Percentiles rank a stretch among this genome's conserved stretches.
Evolutionary conservation across 768 basidiomycete genomes (phyloP).

Genomic region (Strobilomyces confusus): DNA sequence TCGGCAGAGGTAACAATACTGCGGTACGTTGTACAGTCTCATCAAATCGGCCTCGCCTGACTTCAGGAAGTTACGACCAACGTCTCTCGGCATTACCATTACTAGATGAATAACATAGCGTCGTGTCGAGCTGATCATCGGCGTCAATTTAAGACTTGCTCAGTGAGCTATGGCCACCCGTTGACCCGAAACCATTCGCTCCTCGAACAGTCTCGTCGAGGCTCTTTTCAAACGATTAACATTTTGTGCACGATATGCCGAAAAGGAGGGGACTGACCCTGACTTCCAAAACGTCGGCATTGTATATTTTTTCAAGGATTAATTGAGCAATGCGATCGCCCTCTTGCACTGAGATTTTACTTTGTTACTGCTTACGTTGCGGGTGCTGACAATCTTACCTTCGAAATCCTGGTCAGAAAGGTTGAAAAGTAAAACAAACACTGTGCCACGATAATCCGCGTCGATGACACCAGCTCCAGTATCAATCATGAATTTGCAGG

Average conservation of each 20-base stretch:
- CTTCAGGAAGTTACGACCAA: neutral
- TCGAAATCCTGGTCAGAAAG: slow-evolving; percentile 85
- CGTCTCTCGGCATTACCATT: neutral
- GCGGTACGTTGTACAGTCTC: slow-evolving; percentile 3
- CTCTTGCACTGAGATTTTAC: slow-evolving; percentile 59
- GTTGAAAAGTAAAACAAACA: slow-evolving; percentile 93
- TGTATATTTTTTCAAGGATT: slow-evolving; percentile 86
- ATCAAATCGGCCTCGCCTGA: neutral
- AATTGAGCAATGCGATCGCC: slow-evolving; percentile 97
- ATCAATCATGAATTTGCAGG: slow-evolving; percentile 96
- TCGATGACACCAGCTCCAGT: slow-evolving; percentile 98
- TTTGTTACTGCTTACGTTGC: neutral
- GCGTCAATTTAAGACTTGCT: slow-evolving; percentile 14
- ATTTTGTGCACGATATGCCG: neutral
- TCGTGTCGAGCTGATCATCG: neutral
- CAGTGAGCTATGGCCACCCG: slow-evolving; percentile 74
- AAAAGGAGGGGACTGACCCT: slow-evolving; percentile 42
- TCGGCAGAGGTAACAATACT: slow-evolving; percentile 20
- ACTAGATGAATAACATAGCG: slow-evolving; percentile 4
- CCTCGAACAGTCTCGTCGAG: slow-evolving; percentile 86
- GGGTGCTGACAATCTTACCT: slow-evolving; percentile 40
- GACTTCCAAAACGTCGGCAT: slow-evolving; percentile 83
- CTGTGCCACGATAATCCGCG: slow-evolving; percentile 89
- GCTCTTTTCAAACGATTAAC: slow-evolving; percentile 43
- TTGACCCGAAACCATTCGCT: slow-evolving; percentile 88